Percentiles rank a stretch among this genome's conserved stretches.
These are phyloP conservation scores for Tilletiaria anomala DNA, from an alignment of 1,284 basidiomycete genomes.

Conservation along the genomic window DNA sequence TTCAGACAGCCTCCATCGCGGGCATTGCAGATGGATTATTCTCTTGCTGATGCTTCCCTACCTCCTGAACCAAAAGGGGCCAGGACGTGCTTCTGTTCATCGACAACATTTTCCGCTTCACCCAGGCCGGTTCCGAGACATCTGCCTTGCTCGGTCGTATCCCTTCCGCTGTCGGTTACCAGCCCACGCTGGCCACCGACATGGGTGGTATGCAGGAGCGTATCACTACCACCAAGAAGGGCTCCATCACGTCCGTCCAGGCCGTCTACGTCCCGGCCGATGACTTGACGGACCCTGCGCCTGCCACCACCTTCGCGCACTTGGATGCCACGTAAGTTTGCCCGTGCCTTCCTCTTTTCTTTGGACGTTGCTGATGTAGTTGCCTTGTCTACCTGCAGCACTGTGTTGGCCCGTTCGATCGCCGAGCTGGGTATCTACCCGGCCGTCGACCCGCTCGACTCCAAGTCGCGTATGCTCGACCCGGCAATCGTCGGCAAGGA, in stretches of 20 bases:
- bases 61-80: constrained; percentile 48
- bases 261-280: constrained; percentile 99
- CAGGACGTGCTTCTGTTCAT: constrained; percentile 99
- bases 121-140: constrained; percentile 98
- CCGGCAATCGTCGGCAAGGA: constrained; percentile 85
- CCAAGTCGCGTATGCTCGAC: constrained; percentile 98
- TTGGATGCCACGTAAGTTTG: constrained; percentile 99
- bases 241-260: constrained; percentile 97
- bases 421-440: constrained; percentile 96
- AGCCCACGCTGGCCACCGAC: constrained; percentile 96
- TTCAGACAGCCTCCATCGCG: background rate
- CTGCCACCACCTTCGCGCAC: constrained; percentile 97
- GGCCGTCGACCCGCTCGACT: constrained; percentile 96
- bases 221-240: constrained; percentile 99
- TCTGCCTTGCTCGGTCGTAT: constrained; percentile 99
- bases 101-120: constrained; percentile 90
- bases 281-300: constrained; percentile 99
- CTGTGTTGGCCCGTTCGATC: background rate
- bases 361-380: constrained; percentile 99
- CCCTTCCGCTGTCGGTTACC: constrained; percentile 98
- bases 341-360: constrained; percentile 96
- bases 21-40: too few species aligned
- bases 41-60: background rate
- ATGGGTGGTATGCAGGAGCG: constrained; percentile 99
- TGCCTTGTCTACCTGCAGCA: background rate